Percentiles rank a stretch among this genome's conserved stretches.
Conservation (phyloP, 257 asterid genomes). For the Nemophila menziesii region DNA sequence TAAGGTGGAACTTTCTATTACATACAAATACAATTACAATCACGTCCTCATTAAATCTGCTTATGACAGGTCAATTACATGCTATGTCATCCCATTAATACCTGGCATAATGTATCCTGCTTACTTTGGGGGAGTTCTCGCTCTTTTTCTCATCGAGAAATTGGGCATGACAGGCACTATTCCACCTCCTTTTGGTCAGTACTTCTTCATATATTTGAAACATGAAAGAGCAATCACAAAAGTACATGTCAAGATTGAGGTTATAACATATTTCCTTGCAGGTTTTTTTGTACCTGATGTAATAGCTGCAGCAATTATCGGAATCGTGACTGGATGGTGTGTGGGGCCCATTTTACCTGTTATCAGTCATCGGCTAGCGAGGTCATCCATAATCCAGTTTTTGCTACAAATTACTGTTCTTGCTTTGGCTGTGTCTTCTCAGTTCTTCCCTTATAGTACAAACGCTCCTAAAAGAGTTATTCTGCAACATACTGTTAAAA, state of each 20-base stretch:
- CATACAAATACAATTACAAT: not conserved
- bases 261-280: slow-evolving; percentile 25
- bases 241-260: not conserved
- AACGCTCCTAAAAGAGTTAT: slow-evolving; percentile 93
- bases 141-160: slow-evolving; percentile 78
- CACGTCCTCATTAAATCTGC: slow-evolving; percentile 19
- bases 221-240: no score
- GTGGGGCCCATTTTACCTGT: slow-evolving; percentile 84
- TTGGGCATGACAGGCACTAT: slow-evolving; percentile 90
- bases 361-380: slow-evolving; percentile 66
- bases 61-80: slow-evolving; percentile 65
- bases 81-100: slow-evolving; percentile 59
- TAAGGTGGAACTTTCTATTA: slow-evolving; percentile 36
- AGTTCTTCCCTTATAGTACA: slow-evolving; percentile 86
- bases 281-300: slow-evolving; percentile 82
- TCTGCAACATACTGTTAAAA: slow-evolving; percentile 71
- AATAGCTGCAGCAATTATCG: slow-evolving; percentile 66
- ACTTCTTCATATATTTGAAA: slow-evolving; percentile 9
- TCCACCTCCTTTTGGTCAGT: slow-evolving; percentile 94
- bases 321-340: slow-evolving; percentile 87
- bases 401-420: slow-evolving; percentile 63
- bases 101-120: slow-evolving; percentile 69
- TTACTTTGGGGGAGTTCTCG: slow-evolving; percentile 90
- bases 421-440: slow-evolving; percentile 78
- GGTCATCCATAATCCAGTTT: slow-evolving; percentile 42